Percentiles rank a stretch among this genome's conserved stretches.
These are phyloP conservation scores for Fusarium nodosum DNA, from an alignment of 2,329 filamentous ascomycete species.

Conservation along the genomic window DNA sequence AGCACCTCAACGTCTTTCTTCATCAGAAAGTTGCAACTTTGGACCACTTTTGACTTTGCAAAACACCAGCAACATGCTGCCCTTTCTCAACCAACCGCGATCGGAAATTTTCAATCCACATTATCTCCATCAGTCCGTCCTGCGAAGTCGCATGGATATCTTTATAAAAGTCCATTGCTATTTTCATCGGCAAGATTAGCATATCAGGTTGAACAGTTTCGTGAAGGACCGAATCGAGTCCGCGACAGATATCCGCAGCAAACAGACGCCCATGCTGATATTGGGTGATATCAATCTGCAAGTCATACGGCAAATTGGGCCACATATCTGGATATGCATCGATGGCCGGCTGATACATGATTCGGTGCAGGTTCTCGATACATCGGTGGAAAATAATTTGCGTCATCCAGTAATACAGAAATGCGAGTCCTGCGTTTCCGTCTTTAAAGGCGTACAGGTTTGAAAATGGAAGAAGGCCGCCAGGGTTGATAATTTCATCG, in stretches of 20 bases:
- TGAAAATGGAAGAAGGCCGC: conserved; percentile 59
- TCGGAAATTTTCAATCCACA: conserved; percentile 64
- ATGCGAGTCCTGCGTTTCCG: conserved; percentile 59
- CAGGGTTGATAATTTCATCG: conserved; percentile 50
- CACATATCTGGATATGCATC: conserved; percentile 58
- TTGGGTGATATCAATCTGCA: conserved; percentile 58
- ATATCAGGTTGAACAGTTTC: conserved; percentile 63
- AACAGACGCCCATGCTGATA: conserved; percentile 62
- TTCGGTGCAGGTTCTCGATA: conserved; percentile 61
- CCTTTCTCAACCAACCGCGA: conserved; percentile 57
- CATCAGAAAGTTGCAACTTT: conserved; percentile 52
- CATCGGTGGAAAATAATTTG: conserved; percentile 64
- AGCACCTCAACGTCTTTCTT: neutral
- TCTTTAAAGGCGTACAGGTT: conserved; percentile 62
- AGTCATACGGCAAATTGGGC: conserved; percentile 55
- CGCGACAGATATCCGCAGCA: conserved; percentile 65
- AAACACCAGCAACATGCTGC: conserved; percentile 57
- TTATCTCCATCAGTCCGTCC: conserved; percentile 60
- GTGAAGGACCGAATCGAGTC: conserved; percentile 62
- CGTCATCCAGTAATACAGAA: conserved; percentile 68
- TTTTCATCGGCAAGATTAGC: conserved; percentile 59
- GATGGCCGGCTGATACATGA: conserved; percentile 60
- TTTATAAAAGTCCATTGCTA: conserved; percentile 60
- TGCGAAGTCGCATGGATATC: conserved; percentile 56
- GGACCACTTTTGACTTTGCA: conserved; percentile 58